A percentile compares a stretch with the other conserved stretches of the same genome.
phyloP scores from a whole-genome alignment of 352 stramenopile species.

The Phytophthora quininea region DNA sequence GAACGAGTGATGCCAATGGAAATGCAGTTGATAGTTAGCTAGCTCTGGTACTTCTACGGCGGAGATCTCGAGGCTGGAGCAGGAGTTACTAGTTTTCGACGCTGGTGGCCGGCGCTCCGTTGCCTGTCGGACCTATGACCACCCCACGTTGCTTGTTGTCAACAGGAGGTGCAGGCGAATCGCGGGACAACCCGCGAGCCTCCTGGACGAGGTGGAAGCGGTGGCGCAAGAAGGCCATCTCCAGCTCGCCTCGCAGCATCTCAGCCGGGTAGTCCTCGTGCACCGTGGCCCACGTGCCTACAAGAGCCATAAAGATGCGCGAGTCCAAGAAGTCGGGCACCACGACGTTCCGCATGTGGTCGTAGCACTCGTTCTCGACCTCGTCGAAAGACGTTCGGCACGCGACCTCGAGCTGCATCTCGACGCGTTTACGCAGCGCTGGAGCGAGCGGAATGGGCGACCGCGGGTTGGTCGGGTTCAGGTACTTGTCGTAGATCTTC shows the following conservation, averaged over 20 bases:
- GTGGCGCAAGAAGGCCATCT: conserved; percentile 84
- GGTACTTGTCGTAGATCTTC: conserved; percentile 89
- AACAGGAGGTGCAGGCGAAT: conserved; percentile 48
- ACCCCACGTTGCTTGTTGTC: conserved; percentile 26
- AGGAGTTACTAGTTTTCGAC: neutral
- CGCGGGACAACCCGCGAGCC: conserved; percentile 59
- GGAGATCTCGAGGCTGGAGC: neutral
- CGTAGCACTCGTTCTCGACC: conserved; percentile 75
- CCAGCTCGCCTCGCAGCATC: conserved; percentile 79
- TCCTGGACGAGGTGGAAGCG: conserved; percentile 84
- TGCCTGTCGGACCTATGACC: neutral
- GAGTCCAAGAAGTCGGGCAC: conserved; percentile 84
- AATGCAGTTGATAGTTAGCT: neutral
- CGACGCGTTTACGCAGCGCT: conserved; percentile 52
- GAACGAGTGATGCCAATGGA: neutral
- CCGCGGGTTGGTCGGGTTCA: conserved; percentile 62
- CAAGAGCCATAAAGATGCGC: conserved; percentile 84
- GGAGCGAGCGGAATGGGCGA: conserved; percentile 61
- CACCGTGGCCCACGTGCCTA: conserved; percentile 77
- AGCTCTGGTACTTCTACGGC: neutral
- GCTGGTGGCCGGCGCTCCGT: neutral
- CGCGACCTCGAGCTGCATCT: conserved; percentile 65
- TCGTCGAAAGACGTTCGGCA: conserved; percentile 78
- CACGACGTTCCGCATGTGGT: conserved; percentile 77
- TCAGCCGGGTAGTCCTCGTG: conserved; percentile 77